Evolutionary conservation across 352 stramenopile genomes (phyloP), one percentile per base, ranked within the genome.

Genomic region (Globisporangium perplexum): DNA sequence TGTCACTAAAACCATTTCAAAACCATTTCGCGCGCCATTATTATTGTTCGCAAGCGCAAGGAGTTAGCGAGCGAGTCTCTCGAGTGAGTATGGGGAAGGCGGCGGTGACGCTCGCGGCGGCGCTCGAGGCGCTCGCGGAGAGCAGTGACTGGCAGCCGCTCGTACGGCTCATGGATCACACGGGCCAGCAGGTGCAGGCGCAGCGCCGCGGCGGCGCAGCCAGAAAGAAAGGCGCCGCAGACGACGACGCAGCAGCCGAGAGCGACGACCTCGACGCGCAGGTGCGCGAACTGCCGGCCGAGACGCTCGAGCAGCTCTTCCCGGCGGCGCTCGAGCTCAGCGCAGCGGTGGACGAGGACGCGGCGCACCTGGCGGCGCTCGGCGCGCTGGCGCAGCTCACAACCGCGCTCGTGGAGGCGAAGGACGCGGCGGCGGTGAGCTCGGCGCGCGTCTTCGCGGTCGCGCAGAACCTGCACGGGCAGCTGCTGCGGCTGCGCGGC

Each of bases 391-490:
- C 77, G 26, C 63, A 74, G 65, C 84, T 92, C 48, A 68, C 69
- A 8, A 63, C 60, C 31, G 58, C 89, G 44, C 63, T 92, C 38
- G 71, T 89, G 22, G 74, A 92, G 52, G 69, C 62, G 1, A 69
- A 83, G 35, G 61, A 69, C 39, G 68, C 74, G 17, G 69, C 77
- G 1, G 10, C 12, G 12, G 69, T 84, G 15, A 70, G 88, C 47
- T 66, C 81, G 11, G 59, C 68, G n/a, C 65, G 72, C 28, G 69
- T 92, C 4, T 77, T 88, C 47, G 68, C 65, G 30, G 67, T 92
- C 31, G 62, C 69, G 7, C 74, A 88, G 55, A 66, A 77, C 52
- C 66, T 92, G 15, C 81, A 92, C 45, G 78, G 86, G 36, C 71
- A 83, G 44, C 56, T 92, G 47, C 45, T 92, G 44, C 52, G 74